Evolutionary conservation across 305 asterid species (phyloP).

Genomic region (Euphrasia arctica): DNA sequence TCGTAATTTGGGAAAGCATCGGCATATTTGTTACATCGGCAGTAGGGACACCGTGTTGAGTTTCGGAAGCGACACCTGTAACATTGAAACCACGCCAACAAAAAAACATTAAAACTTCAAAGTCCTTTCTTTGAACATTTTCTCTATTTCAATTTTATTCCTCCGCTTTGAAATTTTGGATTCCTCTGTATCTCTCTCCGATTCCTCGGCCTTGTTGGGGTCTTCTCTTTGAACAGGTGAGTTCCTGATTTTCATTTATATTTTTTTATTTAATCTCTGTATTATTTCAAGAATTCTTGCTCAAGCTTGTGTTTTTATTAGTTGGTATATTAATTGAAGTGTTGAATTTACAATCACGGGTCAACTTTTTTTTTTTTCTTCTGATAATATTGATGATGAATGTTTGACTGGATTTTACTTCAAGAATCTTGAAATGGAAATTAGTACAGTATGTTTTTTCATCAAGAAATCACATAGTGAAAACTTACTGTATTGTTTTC

Average conservation of each 20-base stretch:
- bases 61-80: constrained; percentile 3
- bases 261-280: background rate
- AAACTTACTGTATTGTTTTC: constrained; percentile 18
- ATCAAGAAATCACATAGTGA: background rate
- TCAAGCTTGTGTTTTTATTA: background rate
- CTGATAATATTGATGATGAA: background rate
- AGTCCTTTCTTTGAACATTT: background rate
- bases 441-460: background rate
- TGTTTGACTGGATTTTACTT: background rate
- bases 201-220: constrained; percentile 2
- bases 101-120: background rate
- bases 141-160: background rate
- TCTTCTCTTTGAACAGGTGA: constrained; percentile 9
- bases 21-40: background rate
- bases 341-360: background rate
- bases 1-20: background rate
- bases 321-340: background rate
- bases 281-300: background rate
- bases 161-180: background rate
- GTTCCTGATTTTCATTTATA: background rate
- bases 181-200: background rate
- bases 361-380: background rate
- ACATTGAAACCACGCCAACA: background rate
- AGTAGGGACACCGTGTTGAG: background rate
- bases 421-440: constrained; percentile 1